A percentile compares a stretch with the other conserved stretches of the same genome.
Evolutionary conservation across 805 yeast genomes (phyloP).

Genomic region (Suhomyces sp.): DNA sequence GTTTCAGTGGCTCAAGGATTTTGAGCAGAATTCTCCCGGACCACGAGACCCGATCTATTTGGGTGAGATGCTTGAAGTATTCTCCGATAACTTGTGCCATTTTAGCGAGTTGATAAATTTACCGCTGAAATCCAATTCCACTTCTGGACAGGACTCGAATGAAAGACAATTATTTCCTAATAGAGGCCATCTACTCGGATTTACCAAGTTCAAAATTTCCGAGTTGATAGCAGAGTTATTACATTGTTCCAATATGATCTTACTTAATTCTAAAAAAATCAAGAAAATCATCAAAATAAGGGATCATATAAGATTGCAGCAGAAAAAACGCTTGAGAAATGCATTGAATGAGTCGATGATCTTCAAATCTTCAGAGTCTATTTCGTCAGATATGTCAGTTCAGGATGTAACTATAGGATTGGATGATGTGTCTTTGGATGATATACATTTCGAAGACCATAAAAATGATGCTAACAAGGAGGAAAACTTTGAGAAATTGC

Average conservation of each 20-base stretch:
- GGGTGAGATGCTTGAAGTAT: constrained; percentile 77
- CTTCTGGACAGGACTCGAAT: not conserved
- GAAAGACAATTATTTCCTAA: not conserved
- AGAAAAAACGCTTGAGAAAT: constrained; percentile 42
- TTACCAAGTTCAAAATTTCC: constrained; percentile 84
- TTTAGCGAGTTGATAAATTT: constrained; percentile 62
- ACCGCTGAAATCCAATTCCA: not conserved
- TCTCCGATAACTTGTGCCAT: constrained; percentile 68
- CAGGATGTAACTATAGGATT: constrained; percentile 35
- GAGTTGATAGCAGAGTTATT: constrained; percentile 91
- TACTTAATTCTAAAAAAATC: constrained; percentile 75
- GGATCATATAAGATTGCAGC: constrained; percentile 56
- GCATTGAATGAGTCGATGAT: constrained; percentile 28
- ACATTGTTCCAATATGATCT: constrained; percentile 96
- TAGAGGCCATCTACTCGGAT: constrained; percentile 61
- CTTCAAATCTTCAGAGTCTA: constrained; percentile 6
- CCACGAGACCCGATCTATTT: constrained; percentile 90
- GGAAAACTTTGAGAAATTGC: constrained; percentile 13
- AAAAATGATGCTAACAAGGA: constrained; percentile 21
- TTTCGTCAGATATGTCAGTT: constrained; percentile 7
- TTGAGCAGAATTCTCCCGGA: constrained; percentile 87
- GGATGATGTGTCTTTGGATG: constrained; percentile 38
- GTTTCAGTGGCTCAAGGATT: constrained; percentile 45
- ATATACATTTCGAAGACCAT: constrained; percentile 23
- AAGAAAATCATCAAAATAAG: constrained; percentile 66